Evolutionary conservation across 2,329 filamentous ascomycete genomes (phyloP).

Genomic region (Capronia americana): DNA sequence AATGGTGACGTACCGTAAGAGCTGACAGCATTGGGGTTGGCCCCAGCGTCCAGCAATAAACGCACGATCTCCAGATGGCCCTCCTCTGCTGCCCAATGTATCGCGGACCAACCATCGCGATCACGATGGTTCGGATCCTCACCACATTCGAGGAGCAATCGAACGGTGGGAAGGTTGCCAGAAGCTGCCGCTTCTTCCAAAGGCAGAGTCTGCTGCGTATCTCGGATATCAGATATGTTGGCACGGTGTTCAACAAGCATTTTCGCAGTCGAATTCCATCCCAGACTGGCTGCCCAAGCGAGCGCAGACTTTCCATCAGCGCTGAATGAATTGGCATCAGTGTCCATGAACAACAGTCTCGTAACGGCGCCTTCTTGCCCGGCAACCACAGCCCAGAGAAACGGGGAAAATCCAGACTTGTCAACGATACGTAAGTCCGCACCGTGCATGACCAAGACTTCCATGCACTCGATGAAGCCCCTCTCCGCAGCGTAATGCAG

Average conservation of each 20-base stretch:
- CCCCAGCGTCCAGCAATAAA: slow-evolving; percentile 37
- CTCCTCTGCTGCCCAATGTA: slow-evolving; percentile 38
- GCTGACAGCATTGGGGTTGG: slow-evolving; percentile 13
- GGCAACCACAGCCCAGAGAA: too few relatives aligned
- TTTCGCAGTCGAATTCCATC: too few relatives aligned
- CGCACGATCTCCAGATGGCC: slow-evolving; percentile 38
- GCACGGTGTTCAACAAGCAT: too few relatives aligned
- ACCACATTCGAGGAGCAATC: slow-evolving; percentile 34
- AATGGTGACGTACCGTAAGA: too few relatives aligned
- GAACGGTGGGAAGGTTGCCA: slow-evolving; percentile 6
- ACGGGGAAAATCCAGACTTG: slow-evolving; percentile 14
- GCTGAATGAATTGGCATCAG: too few relatives aligned
- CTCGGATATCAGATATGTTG: too few relatives aligned
- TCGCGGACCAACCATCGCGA: slow-evolving; percentile 33
- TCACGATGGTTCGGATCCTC: slow-evolving; percentile 36
- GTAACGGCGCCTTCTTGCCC: too few relatives aligned
- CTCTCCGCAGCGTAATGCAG: slow-evolving; percentile 41
- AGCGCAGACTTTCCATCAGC: too few relatives aligned
- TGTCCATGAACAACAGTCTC: too few relatives aligned
- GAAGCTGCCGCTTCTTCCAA: too few relatives aligned
- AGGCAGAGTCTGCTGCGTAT: too few relatives aligned
- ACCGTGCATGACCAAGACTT: slow-evolving; percentile 35
- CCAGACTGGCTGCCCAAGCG: too few relatives aligned
- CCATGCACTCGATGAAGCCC: slow-evolving; percentile 34
- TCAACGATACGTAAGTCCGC: slow-evolving; percentile 35